Evolutionary conservation across 2,329 filamentous ascomycete genomes (phyloP), one percentile per base, ranked within the genome.

Genomic region (Capronia americana): DNA sequence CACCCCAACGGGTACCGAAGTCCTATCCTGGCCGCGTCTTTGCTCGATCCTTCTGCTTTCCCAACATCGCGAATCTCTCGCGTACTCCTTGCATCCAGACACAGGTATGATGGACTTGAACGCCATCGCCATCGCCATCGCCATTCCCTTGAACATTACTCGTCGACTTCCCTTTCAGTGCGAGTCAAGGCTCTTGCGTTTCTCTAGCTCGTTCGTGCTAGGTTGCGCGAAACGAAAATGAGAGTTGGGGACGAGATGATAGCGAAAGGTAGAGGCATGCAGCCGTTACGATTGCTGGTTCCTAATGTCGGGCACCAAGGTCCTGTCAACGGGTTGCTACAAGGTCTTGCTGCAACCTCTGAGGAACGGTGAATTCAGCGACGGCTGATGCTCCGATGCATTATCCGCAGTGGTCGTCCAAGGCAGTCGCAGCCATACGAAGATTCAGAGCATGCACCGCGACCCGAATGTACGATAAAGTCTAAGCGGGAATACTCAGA

Each of bases 1-100:
- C 63, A 4, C 50, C 54, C 26, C 11, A 17, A 14, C 8, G 17
- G 28, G 23, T 66, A 41, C 63, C 66, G 4, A 10, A 8, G 3
- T n/a, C 48, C 17, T 62, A 64, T 41, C 24, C 63, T 11, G 20
- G 44, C 14, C 54, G 64, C 20, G 48, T 63, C n/a, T 69, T 56
- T n/a, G 14, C 44, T 12, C 23, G 3, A 8, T 66, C 59, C 41
- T 32, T 63, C n/a, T 55, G 55, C 51, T 69, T 69, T 44, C 44
- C 30, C 8, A 62, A 53, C 28, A 53, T 63, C 28, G 48, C 44
- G 5, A 62, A 20, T 57, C 59, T 30, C 30, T 66, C 2, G 63
- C 62, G 34, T 66, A 62, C 48, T 57, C 63, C 44, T 20, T 62
- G 24, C 51, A 57, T 57, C 53, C 57, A 14, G 57, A 61, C 11